These are phyloP conservation scores for Geosiphon pyriformis DNA, from an alignment of 192 early-diverging fungal species.

Conservation along the genomic window DNA sequence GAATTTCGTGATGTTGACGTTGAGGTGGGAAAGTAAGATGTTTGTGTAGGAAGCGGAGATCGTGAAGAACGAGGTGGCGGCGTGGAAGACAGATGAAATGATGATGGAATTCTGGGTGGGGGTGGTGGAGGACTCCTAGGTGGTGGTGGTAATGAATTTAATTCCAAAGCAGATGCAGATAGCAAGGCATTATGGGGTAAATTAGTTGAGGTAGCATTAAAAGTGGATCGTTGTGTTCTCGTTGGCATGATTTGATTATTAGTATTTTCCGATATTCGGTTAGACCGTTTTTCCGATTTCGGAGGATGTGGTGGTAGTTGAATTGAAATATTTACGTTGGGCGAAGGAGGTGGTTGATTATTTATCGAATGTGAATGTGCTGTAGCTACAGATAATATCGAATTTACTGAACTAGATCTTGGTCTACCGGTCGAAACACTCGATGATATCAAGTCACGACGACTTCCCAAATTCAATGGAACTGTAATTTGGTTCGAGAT, in stretches of 20 bases:
- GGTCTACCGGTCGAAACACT: too few relatives aligned
- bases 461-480: neutral
- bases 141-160: conserved; percentile 6
- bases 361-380: neutral
- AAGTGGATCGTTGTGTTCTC: neutral
- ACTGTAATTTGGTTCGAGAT: neutral
- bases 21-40: neutral
- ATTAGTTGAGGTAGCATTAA: neutral
- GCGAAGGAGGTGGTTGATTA: neutral
- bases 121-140: neutral
- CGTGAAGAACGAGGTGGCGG: neutral
- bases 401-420: conserved; percentile 8
- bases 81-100: too few relatives aligned
- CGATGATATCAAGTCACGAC: too few relatives aligned
- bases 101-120: neutral
- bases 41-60: neutral
- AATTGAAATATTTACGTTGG: neutral
- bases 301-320: neutral
- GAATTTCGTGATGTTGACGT: neutral
- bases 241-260: neutral
- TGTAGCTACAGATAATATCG: neutral
- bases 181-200: too few relatives aligned
- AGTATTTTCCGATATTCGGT: neutral
- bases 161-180: neutral
- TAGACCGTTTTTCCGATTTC: neutral